A percentile compares a stretch with the other conserved stretches of the same genome.
phyloP scores from a whole-genome alignment of 805 yeast genomes.

The Lipomyces sp. region DNA sequence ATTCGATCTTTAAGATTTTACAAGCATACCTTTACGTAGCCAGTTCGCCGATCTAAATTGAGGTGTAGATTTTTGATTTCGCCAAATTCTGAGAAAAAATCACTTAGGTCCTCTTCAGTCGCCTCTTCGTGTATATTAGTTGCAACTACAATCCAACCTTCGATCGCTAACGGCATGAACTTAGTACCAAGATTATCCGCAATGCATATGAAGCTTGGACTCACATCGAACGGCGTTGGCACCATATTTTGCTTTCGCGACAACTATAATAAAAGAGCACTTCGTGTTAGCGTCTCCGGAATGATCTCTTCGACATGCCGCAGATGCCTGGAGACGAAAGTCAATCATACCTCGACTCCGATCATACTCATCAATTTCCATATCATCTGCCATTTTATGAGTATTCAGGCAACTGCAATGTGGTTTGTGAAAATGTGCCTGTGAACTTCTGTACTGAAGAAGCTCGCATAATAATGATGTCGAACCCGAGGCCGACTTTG shows the following conservation, averaged over 20 bases:
- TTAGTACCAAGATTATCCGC: not conserved
- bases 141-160: constrained; percentile 52
- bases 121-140: constrained; percentile 53
- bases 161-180: constrained; percentile 45
- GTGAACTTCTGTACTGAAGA: not conserved
- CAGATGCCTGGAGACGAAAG: not conserved
- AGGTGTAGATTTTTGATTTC: constrained; percentile 48
- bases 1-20: not conserved
- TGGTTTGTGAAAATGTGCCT: too few species aligned
- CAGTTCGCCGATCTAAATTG: constrained; percentile 52
- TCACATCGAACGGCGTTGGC: constrained; percentile 34
- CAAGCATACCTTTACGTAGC: constrained; percentile 47
- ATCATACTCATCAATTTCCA: constrained; percentile 32
- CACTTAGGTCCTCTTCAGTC: constrained; percentile 52
- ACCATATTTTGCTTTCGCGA: constrained; percentile 28
- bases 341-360: constrained; percentile 10
- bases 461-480: not conserved
- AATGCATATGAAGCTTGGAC: constrained; percentile 1
- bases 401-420: too few species aligned
- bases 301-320: not conserved
- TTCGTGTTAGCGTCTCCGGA: constrained; percentile 1
- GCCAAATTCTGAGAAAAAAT: constrained; percentile 52
- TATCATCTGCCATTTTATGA: constrained; percentile 28
- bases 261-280: not conserved
- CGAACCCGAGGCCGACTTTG: too few species aligned